These are phyloP conservation scores for Colletotrichum tabaci DNA, from an alignment of 2,329 filamentous ascomycete species.

Conservation along the genomic window DNA sequence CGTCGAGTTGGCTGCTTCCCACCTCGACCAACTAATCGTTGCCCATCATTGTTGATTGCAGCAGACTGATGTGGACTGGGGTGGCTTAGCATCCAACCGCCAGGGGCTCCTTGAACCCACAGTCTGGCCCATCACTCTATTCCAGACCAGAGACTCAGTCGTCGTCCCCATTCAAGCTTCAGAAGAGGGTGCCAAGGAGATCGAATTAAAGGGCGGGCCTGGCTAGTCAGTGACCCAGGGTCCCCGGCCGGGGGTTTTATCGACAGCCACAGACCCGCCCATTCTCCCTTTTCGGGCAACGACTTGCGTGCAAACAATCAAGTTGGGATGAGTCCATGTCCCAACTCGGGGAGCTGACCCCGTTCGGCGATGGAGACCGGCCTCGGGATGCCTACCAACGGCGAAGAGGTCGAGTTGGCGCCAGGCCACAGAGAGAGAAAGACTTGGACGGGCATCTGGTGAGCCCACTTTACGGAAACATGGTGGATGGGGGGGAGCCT, in stretches of 20 bases:
- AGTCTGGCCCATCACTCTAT: constrained; percentile 33
- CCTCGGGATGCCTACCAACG: background rate
- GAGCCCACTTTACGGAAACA: constrained; percentile 30
- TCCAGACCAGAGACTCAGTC: constrained; percentile 21
- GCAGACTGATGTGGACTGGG: constrained; percentile 14
- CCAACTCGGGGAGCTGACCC: constrained; percentile 28
- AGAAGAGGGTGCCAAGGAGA: constrained; percentile 5
- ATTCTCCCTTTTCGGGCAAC: constrained; percentile 27
- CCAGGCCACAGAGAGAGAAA: no score
- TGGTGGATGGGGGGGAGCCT: constrained; percentile 28
- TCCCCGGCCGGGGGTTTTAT: constrained; percentile 14
- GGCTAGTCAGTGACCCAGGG: constrained; percentile 31
- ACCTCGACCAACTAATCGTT: background rate
- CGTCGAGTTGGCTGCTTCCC: background rate
- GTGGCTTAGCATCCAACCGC: constrained; percentile 23
- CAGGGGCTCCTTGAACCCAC: constrained; percentile 16
- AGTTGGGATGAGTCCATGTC: constrained; percentile 35
- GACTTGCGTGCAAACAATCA: constrained; percentile 31
- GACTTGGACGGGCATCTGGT: constrained; percentile 7
- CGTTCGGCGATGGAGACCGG: background rate
- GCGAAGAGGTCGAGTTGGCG: background rate
- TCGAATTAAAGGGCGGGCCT: constrained; percentile 37
- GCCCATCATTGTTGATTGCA: background rate
- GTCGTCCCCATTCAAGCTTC: constrained; percentile 28
- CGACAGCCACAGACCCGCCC: background rate